Evolutionary conservation across 2,329 filamentous ascomycete species (phyloP), one percentile per base, ranked within the genome.

Genomic region (Colletotrichum filicis): DNA sequence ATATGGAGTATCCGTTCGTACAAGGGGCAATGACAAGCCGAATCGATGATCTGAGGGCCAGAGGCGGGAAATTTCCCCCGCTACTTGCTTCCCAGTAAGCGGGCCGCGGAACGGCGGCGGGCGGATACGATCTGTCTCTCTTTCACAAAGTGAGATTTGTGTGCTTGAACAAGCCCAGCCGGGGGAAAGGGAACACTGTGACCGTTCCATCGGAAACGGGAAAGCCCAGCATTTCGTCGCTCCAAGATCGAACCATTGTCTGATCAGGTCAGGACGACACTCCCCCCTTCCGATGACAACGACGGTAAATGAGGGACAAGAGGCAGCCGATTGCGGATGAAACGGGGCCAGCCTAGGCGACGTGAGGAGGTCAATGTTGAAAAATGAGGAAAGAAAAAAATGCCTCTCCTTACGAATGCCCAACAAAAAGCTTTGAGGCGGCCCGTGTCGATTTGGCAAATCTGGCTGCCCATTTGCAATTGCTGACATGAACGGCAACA

Each of bases 241-340:
- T 28, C 60, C 35, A 4, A 52, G 16, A 64, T 69, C 69, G 69
- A 72, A 72, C 69, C 46, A 72, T 69, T 32, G 42, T n/a, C 32
- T 57, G 46, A 28, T 53, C 67, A 67, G 30, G 67, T 35, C 64
- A 24, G 24, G 26, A 52, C 28, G 19, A 60, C n/a, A 60, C 42
- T n/a, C 16, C 16, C 16, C 19, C 19, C 42, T 49, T 49, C 42
- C 19, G 42, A 49, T 19, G 42, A n/a, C 42, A 19, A 7, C 19
- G 16, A 49, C 16, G 42, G n/a, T 11, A 8, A 55, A 55, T 22
- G 28, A 58, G 30, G 26, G 19, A 55, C 28, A 14, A 26, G 37
- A 16, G 53, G 8, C 19, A 19, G 16, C 68, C 58, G 57, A 62
- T 49, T 49, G 58, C 58, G 64, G 64, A 28, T 69, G 60, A 57